A percentile compares a stretch with the other conserved stretches of the same genome.
These are phyloP conservation scores for Coelastrella sp. DNA, from an alignment of 139 green algal species.

Conservation along the genomic window DNA sequence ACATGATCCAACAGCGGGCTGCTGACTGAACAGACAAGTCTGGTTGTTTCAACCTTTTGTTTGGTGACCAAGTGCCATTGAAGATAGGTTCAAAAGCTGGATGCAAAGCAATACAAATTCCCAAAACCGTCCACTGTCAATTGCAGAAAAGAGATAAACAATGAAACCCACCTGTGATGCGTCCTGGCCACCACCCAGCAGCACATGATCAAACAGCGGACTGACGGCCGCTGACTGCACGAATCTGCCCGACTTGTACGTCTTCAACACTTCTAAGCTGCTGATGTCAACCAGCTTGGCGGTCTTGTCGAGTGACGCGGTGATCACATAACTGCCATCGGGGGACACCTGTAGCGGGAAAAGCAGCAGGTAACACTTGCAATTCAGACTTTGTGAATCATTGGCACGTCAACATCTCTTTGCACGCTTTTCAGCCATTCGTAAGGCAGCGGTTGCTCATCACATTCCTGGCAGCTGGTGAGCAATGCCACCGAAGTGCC, in stretches of 20 bases:
- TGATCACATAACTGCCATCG: constrained; percentile 96
- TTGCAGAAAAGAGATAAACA: not conserved
- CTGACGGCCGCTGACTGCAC: constrained; percentile 94
- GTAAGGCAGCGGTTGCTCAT: no score
- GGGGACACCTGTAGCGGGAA: constrained; percentile 31
- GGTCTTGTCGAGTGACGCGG: constrained; percentile 93
- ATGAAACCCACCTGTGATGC: constrained; percentile 62
- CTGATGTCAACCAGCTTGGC: constrained; percentile 90
- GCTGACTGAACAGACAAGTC: constrained; percentile 67
- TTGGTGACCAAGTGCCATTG: no score
- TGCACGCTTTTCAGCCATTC: no score
- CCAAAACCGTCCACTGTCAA: not conserved
- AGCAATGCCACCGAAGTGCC: no score
- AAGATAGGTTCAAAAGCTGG: not conserved
- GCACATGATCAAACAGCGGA: constrained; percentile 93
- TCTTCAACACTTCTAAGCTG: constrained; percentile 91
- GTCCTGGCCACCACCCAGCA: constrained; percentile 95
- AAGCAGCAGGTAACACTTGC: not conserved
- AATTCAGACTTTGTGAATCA: no score
- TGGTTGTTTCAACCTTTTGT: no score
- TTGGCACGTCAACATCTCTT: no score
- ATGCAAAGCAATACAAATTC: not conserved
- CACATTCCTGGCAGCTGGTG: no score
- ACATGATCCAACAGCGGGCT: constrained; percentile 96
- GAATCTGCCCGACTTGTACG: constrained; percentile 90